phyloP scores from a whole-genome alignment of 371 early-diverging fungal genomes.

The Rhizopus delemar region DNA sequence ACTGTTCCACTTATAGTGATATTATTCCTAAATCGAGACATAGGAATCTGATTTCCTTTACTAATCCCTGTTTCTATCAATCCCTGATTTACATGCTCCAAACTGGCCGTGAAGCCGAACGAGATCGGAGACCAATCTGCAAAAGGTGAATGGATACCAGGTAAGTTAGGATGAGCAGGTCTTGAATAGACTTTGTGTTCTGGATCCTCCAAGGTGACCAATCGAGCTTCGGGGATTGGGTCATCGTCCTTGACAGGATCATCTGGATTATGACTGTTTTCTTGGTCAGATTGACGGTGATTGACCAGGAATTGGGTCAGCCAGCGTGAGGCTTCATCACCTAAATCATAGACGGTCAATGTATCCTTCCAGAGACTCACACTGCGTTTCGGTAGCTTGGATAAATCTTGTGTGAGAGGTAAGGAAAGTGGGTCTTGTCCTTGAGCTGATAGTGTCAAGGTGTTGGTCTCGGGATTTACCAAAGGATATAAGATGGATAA shows the following conservation, averaged over 20 bases:
- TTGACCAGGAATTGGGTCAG: slow-evolving; percentile 28
- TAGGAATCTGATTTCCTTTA: slow-evolving; percentile 37
- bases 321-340: slow-evolving; percentile 45
- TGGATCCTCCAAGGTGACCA: slow-evolving; percentile 43
- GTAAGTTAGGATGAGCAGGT: slow-evolving; percentile 42
- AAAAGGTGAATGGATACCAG: slow-evolving; percentile 44
- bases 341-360: slow-evolving; percentile 43
- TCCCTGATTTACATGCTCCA: slow-evolving; percentile 33
- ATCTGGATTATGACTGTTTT: slow-evolving; percentile 29
- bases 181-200: slow-evolving; percentile 30
- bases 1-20: slow-evolving; percentile 43
- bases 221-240: slow-evolving; percentile 19
- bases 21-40: slow-evolving; percentile 48
- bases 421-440: slow-evolving; percentile 26
- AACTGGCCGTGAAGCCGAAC: slow-evolving; percentile 38
- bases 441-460: slow-evolving; percentile 28
- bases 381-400: slow-evolving; percentile 6
- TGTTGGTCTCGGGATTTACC: slow-evolving; percentile 22
- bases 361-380: slow-evolving; percentile 41
- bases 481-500: slow-evolving; percentile 35
- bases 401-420: slow-evolving; percentile 34
- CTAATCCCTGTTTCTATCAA: slow-evolving; percentile 34
- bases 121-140: slow-evolving; percentile 51
- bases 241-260: slow-evolving; percentile 14
- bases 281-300: slow-evolving; percentile 33